Percentiles rank a stretch among this genome's conserved stretches.
These are phyloP conservation scores for Fusarium veterinarium DNA, from an alignment of 2,329 filamentous ascomycete genomes.

Conservation along the genomic window DNA sequence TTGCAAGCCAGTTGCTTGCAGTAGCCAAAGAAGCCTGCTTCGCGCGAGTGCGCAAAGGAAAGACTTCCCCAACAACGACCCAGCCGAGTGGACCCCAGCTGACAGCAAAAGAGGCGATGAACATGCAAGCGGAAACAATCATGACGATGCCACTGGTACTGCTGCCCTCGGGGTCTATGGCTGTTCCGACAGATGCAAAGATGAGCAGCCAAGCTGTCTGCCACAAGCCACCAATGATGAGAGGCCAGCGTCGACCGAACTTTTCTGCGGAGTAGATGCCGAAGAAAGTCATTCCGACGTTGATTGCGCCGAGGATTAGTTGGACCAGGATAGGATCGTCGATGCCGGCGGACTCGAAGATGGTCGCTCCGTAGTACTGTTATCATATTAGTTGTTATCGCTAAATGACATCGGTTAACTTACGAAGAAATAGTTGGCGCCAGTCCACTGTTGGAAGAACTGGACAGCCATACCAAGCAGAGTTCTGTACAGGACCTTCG, in stretches of 20 bases:
- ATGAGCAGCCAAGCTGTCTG: slow-evolving; percentile 74
- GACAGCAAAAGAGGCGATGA: slow-evolving; percentile 76
- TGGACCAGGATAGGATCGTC: slow-evolving; percentile 73
- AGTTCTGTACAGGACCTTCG: slow-evolving; percentile 72
- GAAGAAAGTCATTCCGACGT: slow-evolving; percentile 74
- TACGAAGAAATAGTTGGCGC: slow-evolving; percentile 68
- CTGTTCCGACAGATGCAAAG: slow-evolving; percentile 69
- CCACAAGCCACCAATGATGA: slow-evolving; percentile 75
- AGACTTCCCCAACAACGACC: slow-evolving; percentile 75
- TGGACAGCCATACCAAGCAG: slow-evolving; percentile 72
- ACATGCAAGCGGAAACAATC: slow-evolving; percentile 79
- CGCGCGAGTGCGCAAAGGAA: slow-evolving; percentile 66
- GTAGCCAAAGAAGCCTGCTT: slow-evolving; percentile 68
- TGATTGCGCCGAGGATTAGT: slow-evolving; percentile 75
- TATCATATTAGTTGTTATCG: too few relatives aligned
- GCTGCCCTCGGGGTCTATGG: slow-evolving; percentile 55
- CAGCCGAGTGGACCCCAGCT: slow-evolving; percentile 79
- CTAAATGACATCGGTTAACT: slow-evolving; percentile 56
- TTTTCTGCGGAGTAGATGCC: slow-evolving; percentile 76
- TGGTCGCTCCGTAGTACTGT: slow-evolving; percentile 74
- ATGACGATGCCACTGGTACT: slow-evolving; percentile 70
- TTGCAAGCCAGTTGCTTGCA: slow-evolving; percentile 68
- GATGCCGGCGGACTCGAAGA: slow-evolving; percentile 75
- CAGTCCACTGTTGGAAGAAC: slow-evolving; percentile 75
- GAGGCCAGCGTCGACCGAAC: slow-evolving; percentile 73